Conservation (phyloP, 2,329 filamentous ascomycete genomes). For the Aspergillus japonicus region DNA sequence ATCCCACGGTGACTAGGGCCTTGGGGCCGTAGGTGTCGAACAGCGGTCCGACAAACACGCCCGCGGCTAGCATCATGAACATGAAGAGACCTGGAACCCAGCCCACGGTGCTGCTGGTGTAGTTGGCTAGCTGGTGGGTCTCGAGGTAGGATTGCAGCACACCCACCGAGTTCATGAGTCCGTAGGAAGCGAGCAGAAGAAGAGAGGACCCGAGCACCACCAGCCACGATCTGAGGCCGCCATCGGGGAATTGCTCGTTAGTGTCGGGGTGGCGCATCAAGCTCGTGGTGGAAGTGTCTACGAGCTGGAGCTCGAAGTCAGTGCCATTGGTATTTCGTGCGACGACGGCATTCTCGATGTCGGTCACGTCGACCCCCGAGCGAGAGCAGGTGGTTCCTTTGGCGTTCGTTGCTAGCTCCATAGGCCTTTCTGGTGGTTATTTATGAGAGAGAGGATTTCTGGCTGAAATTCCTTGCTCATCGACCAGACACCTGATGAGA, state of each 20-base stretch:
- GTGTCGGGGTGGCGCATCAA: neutral
- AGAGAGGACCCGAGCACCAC: constrained; percentile 40
- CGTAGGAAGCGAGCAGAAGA: constrained; percentile 42
- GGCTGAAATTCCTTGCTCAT: neutral
- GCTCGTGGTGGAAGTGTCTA: neutral
- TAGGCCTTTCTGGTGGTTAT: neutral
- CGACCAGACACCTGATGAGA: too few relatives aligned
- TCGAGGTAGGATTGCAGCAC: constrained; percentile 51
- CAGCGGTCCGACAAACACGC: constrained; percentile 51
- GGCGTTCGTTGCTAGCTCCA: neutral
- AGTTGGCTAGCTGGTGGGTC: constrained; percentile 45
- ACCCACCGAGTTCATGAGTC: constrained; percentile 53
- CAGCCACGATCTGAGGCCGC: constrained; percentile 37
- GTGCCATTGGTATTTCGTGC: neutral
- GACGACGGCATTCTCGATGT: neutral
- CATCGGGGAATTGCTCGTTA: constrained; percentile 31
- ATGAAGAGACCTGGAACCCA: constrained; percentile 53
- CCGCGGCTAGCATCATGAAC: constrained; percentile 46
- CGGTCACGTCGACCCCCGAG: neutral
- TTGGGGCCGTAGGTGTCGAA: constrained; percentile 51
- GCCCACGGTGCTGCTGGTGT: constrained; percentile 47
- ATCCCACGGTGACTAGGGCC: constrained; percentile 42
- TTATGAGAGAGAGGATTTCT: neutral
- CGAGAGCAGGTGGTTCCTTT: neutral
- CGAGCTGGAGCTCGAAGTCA: neutral